phyloP scores from a whole-genome alignment of 352 stramenopile genomes.

The Blastocystis sp. region DNA sequence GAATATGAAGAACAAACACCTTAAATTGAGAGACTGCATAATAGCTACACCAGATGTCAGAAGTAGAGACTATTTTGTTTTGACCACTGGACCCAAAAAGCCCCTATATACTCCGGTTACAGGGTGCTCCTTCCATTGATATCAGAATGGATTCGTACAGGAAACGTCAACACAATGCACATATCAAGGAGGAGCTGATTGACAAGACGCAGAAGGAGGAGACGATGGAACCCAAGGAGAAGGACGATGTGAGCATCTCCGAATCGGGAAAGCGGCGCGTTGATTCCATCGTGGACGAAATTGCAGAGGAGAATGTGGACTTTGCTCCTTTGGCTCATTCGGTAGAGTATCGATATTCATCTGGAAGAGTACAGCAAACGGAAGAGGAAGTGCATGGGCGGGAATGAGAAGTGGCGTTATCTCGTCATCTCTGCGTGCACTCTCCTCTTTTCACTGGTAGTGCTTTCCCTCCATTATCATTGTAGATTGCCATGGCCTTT shows the following conservation, averaged over 20 bases:
- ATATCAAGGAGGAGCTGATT: slow-evolving; percentile 20
- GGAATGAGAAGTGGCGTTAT: background rate
- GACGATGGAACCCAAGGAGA: background rate
- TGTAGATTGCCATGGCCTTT: slow-evolving; percentile 28
- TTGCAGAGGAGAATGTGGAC: slow-evolving; percentile 18
- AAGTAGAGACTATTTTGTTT: too few relatives aligned
- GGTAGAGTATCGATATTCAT: slow-evolving; percentile 52
- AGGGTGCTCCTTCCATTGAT: background rate
- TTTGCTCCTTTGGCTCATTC: background rate
- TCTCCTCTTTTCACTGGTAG: slow-evolving; percentile 44
- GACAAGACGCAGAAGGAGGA: background rate
- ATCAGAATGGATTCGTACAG: slow-evolving; percentile 11
- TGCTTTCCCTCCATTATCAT: background rate
- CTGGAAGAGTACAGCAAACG: background rate
- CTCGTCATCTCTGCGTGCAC: slow-evolving; percentile 41
- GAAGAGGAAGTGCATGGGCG: background rate
- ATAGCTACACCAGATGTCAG: too few relatives aligned
- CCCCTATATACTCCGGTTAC: too few relatives aligned
- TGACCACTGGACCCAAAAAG: too few relatives aligned
- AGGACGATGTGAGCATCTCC: slow-evolving; percentile 1
- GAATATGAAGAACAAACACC: too few relatives aligned
- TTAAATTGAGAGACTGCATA: too few relatives aligned
- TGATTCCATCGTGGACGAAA: background rate
- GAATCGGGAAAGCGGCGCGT: background rate
- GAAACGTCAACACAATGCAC: slow-evolving; percentile 12